phyloP scores from a whole-genome alignment of 2,329 filamentous ascomycete genomes.

The Drechmeria coniospora region DNA sequence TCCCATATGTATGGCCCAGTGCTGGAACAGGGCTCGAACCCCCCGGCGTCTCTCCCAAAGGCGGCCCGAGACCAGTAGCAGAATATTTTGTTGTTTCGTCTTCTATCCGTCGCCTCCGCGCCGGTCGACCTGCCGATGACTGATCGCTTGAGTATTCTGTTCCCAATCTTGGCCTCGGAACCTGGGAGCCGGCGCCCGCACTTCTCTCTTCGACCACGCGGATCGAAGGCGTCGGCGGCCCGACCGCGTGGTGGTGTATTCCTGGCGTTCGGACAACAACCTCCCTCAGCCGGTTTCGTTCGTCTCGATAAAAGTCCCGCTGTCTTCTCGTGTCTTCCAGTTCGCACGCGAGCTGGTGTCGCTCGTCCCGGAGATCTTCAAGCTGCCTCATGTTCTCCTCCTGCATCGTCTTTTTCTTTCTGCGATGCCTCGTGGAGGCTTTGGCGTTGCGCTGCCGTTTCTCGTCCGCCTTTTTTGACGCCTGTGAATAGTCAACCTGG shows the following conservation, averaged over 20 bases:
- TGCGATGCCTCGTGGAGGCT: conserved; percentile 68
- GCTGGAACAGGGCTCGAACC: conserved; percentile 25
- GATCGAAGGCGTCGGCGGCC: conserved; percentile 34
- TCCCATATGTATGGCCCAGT: conserved; percentile 19
- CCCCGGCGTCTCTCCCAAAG: conserved; percentile 16
- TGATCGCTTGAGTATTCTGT: conserved; percentile 25
- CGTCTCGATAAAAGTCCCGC: conserved; percentile 56
- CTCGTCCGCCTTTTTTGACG: conserved; percentile 69
- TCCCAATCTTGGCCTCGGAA: conserved; percentile 12
- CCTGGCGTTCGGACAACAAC: conserved; percentile 45
- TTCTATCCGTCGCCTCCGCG: conserved; percentile 31
- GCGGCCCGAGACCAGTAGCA: conserved; percentile 22
- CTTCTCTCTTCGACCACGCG: conserved; percentile 22
- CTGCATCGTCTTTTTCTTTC: conserved; percentile 70
- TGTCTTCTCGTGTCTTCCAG: conserved; percentile 42
- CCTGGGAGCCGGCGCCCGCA: conserved; percentile 14
- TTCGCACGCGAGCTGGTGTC: conserved; percentile 45
- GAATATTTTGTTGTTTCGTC: conserved; percentile 28
- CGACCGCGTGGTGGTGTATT: conserved; percentile 35
- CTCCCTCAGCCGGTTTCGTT: conserved; percentile 58
- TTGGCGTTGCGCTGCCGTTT: conserved; percentile 76
- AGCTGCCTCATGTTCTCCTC: conserved; percentile 55
- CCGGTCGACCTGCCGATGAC: conserved; percentile 27
- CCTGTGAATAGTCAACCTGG: conserved; percentile 65
- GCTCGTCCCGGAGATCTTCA: conserved; percentile 50